Evolutionary conservation across 2,329 filamentous ascomycete genomes (phyloP), one percentile per base, ranked within the genome.

Genomic region (Rhynchosporium graminicola): DNA sequence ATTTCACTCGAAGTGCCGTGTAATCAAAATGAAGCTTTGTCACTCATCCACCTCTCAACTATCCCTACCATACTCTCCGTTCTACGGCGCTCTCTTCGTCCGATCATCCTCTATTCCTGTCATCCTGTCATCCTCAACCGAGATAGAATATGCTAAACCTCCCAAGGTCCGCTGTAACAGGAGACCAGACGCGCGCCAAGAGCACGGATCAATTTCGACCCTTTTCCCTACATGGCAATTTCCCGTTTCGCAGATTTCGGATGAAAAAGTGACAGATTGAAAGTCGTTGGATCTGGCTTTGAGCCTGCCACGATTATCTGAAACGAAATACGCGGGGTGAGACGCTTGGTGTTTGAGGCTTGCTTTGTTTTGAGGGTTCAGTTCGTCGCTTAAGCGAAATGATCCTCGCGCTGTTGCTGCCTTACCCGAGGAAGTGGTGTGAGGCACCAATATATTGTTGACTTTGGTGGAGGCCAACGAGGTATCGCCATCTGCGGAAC

Each of bases 101-200:
- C 51, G 51, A 54, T 33, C 20, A 54, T 5, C 10, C 38, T 42
- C 43, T 20, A 20, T 46, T n/a, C 42, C n/a, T 57, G 33, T n/a
- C 20, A 45, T 28, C 38, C 28, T 36, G n/a, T 36, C 52, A 43
- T 42, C 51, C 12, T n/a, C 52, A 57, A 10, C 45, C 20, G 5
- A 48, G n/a, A 29, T n/a, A 50, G 36, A 33, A 10, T 40, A 9
- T 36, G n/a, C 50, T 13, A 60, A 60, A 61, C 50, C 43, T 13
- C 13, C 59, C 50, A 33, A 55, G 50, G 40, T 33, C 38, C 15
- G 15, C 33, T 56, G 59, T 56, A 48, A 61, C 50, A 61, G 50
- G 8, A 48, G 42, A 56, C 56, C 59, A 61, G 50, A 61, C 59
- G 59, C 59, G 59, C 43, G 59, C 59, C 59, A 61, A 56, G 59